phyloP scores from a whole-genome alignment of 305 asterid genomes.

The Fraxinus ornus region DNA sequence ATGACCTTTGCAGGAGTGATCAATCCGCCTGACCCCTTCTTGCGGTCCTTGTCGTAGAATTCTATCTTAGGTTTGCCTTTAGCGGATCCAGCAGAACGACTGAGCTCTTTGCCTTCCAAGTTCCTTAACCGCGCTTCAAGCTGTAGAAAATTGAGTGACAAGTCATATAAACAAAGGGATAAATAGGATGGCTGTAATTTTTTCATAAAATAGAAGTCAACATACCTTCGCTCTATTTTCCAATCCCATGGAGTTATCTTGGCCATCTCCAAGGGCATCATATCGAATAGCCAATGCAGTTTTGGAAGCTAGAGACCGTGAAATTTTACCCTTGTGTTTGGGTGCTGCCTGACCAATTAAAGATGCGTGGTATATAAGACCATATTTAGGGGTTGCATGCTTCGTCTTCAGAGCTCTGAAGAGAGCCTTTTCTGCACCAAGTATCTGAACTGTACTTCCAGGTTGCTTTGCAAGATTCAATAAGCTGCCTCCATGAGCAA shows the following conservation, averaged over 20 bases:
- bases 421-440: slow-evolving; percentile 96
- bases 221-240: slow-evolving; percentile 79
- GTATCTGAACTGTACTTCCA: slow-evolving; percentile 95
- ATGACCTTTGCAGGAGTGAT: slow-evolving; percentile 81
- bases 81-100: slow-evolving; percentile 76
- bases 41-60: slow-evolving; percentile 75
- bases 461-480: slow-evolving; percentile 96
- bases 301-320: slow-evolving; percentile 91
- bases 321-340: slow-evolving; percentile 94
- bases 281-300: slow-evolving; percentile 85
- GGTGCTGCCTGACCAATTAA: slow-evolving; percentile 98
- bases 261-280: slow-evolving; percentile 87
- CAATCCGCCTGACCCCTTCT: slow-evolving; percentile 77
- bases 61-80: slow-evolving; percentile 92
- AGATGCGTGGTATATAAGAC: slow-evolving; percentile 95
- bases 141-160: slow-evolving; percentile 32
- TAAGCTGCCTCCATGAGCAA: slow-evolving; percentile 98
- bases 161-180: background rate
- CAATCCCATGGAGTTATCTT: slow-evolving; percentile 84
- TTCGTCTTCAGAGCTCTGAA: slow-evolving; percentile 94
- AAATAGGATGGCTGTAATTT: background rate
- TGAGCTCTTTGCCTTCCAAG: slow-evolving; percentile 73
- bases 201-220: background rate
- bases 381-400: slow-evolving; percentile 94
- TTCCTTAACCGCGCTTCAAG: slow-evolving; percentile 84